Base-by-base conservation (phyloP, 371 early-diverging fungal species). In the Vittaforma corneae region DNA sequence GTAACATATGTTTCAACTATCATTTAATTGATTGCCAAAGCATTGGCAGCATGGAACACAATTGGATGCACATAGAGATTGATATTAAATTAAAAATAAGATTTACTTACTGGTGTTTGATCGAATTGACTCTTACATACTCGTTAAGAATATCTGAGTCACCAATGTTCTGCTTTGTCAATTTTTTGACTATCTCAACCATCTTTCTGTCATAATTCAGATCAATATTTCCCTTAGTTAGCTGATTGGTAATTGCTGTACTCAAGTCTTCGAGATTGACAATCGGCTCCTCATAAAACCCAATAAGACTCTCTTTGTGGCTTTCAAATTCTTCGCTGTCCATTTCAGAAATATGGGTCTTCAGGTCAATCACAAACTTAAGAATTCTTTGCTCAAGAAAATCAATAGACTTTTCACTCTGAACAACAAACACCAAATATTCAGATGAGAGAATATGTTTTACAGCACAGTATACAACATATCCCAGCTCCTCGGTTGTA, bases 401-500 rank as follows among this genome's bases (percentile, higher is more conserved):
- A 2, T 62, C 67, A 24, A 69, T 38, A 20, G 22, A 18, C 46
- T 58, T 69, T 28, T 65, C 60, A 33, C 69, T 68, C 44, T 76
- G 76, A n/a, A 76, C 73, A 14, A 52, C 33, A 46, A 65, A 76
- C 16, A 37, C 26, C 20, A 73, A 30, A 37, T 55, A 70, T 9
- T 52, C 35, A 18, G 53, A 37, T 22, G 66, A 24, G 2, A 48
- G 20, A 14, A 66, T 20, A n/a, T 42, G n/a, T 6, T 11, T 34
- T 4, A 45, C 37, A 33, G 18, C 24, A 34, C 58, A 34, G 22
- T 18, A 46, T 1, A 77, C 77, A 22, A 71, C 59, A 58, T 77
- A 77, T 57, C 77, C 77, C 32, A 75, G 66, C 52, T 68, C 55
- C 33, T 77, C 77, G 46, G 71, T 59, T 18, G 77, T 77, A 44